Base-by-base conservation (phyloP, 192 early-diverging fungal species). In the Geranomyces variabilis region DNA sequence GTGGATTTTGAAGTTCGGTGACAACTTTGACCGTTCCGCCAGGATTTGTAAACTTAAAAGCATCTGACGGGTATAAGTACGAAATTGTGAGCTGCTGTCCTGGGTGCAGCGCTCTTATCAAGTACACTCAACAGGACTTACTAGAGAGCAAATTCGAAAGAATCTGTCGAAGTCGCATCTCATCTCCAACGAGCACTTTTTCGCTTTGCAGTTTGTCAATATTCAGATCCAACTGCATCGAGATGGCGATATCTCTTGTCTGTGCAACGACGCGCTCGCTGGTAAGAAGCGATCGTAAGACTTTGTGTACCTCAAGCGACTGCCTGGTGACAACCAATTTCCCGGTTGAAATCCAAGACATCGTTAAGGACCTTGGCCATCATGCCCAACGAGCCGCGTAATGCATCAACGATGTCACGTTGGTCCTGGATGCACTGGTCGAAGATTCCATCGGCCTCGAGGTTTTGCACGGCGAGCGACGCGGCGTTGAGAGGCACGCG, bases 281-380 rank as follows among this genome's bases (percentile, higher is more conserved):
- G 24, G 66, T 51, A 73, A 64, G 46, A 14, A 56, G 21, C 24
- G 62, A 55, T 14, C 71, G 44, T 17, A 73, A 48, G 10, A 66
- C 47, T 26, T 64, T 56, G 36, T 73, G 71, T n/a, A 73, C 51
- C 17, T 73, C 71, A n/a, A 73, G 49, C 12, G 61, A 56, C 10
- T 53, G 21, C 15, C 49, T 22, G 13, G 62, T 34, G 15, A 51
- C 59, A 12, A 41, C 47, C 21, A 73, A 47, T 44, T 66, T 73
- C 24, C 71, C 63, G 59, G 34, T 73, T 66, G 41, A 73, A 73
- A 44, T 73, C 71, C 15, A 73, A 41, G 10, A 73, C 63, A 36
- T 73, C 71, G 51, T 73, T 73, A 15, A 73, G 49, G 22, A 73
- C 71, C 66, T 73, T 73, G 46, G 71, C 63, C 71, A 73, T 73